phyloP scores from a whole-genome alignment of 1,284 basidiomycete species.

The Agaricales sp. region DNA sequence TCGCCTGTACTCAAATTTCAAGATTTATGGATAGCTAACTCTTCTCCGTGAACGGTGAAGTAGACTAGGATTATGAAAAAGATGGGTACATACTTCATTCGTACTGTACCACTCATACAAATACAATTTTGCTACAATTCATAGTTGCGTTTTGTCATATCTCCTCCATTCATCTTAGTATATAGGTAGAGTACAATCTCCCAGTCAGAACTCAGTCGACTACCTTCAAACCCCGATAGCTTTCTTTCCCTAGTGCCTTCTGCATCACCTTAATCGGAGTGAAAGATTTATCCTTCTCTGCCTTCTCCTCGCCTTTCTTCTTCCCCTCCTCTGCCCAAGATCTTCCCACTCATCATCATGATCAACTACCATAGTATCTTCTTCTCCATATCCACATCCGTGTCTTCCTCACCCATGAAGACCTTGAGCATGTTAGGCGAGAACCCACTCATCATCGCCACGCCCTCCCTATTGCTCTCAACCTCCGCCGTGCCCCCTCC shows the following conservation, averaged over 20 bases:
- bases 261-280: constrained; percentile 43
- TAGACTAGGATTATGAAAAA: too few relatives aligned
- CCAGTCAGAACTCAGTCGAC: too few relatives aligned
- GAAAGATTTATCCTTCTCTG: constrained; percentile 23
- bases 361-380: constrained; percentile 14
- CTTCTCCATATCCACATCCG: constrained; percentile 22
- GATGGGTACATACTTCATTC: too few relatives aligned
- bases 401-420: constrained; percentile 47
- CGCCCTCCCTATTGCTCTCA: constrained; percentile 39
- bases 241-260: constrained; percentile 37
- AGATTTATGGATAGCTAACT: too few relatives aligned
- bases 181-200: too few relatives aligned
- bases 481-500: constrained; percentile 31
- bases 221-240: constrained; percentile 40
- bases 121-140: too few relatives aligned
- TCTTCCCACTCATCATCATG: constrained; percentile 23
- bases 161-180: too few relatives aligned
- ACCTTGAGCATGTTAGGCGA: constrained; percentile 60
- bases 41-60: too few relatives aligned
- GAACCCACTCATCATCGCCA: constrained; percentile 59
- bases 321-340: constrained; percentile 19
- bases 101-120: too few relatives aligned
- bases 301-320: constrained; percentile 8
- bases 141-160: too few relatives aligned
- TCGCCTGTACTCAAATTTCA: too few relatives aligned